These are phyloP conservation scores for Leccinum variicolor DNA, from an alignment of 768 basidiomycete species.

Conservation along the genomic window DNA sequence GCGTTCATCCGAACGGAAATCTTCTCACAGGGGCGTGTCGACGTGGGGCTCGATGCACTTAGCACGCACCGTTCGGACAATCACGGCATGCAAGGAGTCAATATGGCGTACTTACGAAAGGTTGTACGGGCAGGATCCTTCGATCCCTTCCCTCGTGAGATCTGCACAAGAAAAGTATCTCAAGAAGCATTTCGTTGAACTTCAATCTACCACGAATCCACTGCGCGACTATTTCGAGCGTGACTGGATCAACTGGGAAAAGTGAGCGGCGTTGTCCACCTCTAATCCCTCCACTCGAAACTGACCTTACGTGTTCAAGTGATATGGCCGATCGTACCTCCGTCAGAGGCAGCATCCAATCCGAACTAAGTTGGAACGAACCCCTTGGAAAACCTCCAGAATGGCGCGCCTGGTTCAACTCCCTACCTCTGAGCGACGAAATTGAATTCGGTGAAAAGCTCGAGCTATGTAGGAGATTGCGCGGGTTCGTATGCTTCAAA, in stretches of 20 bases:
- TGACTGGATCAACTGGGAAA: conserved; percentile 69
- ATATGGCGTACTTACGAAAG: conserved; percentile 63
- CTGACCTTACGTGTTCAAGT: conserved; percentile 34
- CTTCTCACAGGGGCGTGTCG: conserved; percentile 32
- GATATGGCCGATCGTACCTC: conserved; percentile 75
- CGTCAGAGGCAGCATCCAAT: conserved; percentile 48
- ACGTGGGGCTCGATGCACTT: conserved; percentile 64
- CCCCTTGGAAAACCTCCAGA: conserved; percentile 47
- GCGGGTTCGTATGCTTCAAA: conserved; percentile 57
- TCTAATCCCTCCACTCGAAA: not conserved
- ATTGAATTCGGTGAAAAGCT: conserved; percentile 16
- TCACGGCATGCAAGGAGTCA: conserved; percentile 64
- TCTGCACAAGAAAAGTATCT: conserved; percentile 32
- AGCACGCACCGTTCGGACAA: conserved; percentile 51
- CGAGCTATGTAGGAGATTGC: conserved; percentile 40
- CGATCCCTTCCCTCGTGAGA: conserved; percentile 37
- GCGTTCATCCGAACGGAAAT: conserved; percentile 10
- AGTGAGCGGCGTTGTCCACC: conserved; percentile 39
- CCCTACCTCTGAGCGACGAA: conserved; percentile 17
- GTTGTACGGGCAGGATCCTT: conserved; percentile 39
- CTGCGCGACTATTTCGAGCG: conserved; percentile 60
- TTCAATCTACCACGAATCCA: conserved; percentile 28
- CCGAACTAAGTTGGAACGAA: conserved; percentile 50
- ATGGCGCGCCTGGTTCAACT: conserved; percentile 50
- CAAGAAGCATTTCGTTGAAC: conserved; percentile 17